phyloP scores from a whole-genome alignment of 331 rosid species.

The Erythrophleum ivorense region DNA sequence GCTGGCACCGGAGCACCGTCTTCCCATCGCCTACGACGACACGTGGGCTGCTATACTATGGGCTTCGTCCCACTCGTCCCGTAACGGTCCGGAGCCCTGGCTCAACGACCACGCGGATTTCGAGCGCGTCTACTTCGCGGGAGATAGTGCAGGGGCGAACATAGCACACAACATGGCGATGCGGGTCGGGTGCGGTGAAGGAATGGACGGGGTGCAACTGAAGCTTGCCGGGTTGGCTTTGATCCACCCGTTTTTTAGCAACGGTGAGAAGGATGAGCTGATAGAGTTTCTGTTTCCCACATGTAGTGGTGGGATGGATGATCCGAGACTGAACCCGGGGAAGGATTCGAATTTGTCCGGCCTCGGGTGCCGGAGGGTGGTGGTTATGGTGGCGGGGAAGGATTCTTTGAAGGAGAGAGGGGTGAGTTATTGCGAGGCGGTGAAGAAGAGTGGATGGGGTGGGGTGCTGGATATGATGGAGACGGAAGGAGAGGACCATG shows the following conservation, averaged over 20 bases:
- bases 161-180: slow-evolving; percentile 50
- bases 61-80: slow-evolving; percentile 43
- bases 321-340: slow-evolving; percentile 47
- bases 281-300: slow-evolving; percentile 42
- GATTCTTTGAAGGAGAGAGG: slow-evolving; percentile 61
- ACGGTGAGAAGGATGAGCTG: slow-evolving; percentile 43
- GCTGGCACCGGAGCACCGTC: slow-evolving; percentile 66
- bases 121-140: slow-evolving; percentile 47
- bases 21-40: slow-evolving; percentile 64
- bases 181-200: slow-evolving; percentile 1
- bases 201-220: slow-evolving; percentile 12
- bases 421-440: slow-evolving; percentile 39
- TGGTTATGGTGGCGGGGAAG: slow-evolving; percentile 57
- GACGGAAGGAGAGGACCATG: slow-evolving; percentile 54
- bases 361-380: slow-evolving; percentile 40
- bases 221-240: slow-evolving; percentile 50
- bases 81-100: slow-evolving; percentile 55
- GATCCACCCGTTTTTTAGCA: slow-evolving; percentile 57
- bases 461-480: slow-evolving; percentile 57
- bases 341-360: slow-evolving; percentile 48
- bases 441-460: slow-evolving; percentile 63
- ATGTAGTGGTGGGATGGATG: slow-evolving; percentile 32
- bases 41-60: slow-evolving; percentile 62
- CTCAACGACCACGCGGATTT: slow-evolving; percentile 55
- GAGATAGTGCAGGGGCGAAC: slow-evolving; percentile 76